These are phyloP conservation scores for Penicillium atrosanguineum DNA, from an alignment of 495 filamentous ascomycete species.

Conservation along the genomic window DNA sequence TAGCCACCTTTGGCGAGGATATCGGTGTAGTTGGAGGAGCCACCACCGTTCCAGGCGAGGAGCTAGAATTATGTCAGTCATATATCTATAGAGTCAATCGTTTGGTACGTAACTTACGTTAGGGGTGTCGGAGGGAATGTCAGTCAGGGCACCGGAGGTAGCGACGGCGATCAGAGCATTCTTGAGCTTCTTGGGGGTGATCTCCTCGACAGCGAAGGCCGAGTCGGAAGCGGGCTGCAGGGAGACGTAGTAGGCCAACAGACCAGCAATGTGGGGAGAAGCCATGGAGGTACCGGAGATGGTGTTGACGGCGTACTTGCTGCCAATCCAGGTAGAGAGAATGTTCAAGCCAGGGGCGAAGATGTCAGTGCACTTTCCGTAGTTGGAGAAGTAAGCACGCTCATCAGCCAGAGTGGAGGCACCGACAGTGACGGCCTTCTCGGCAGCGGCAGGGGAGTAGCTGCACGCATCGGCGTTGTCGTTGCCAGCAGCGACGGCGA, in stretches of 20 bases:
- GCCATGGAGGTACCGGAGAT: constrained; percentile 99
- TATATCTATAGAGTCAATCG: neutral
- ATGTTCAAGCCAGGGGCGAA: constrained; percentile 98
- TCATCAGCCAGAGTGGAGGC: constrained; percentile 90
- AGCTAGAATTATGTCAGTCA: constrained; percentile 55
- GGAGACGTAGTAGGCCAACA: constrained; percentile 96
- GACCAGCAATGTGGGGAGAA: constrained; percentile 93
- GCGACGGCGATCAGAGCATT: constrained; percentile 77
- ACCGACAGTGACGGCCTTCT: constrained; percentile 93
- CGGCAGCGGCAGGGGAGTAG: constrained; percentile 96
- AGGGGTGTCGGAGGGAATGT: constrained; percentile 80
- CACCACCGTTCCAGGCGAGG: constrained; percentile 99
- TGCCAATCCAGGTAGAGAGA: constrained; percentile 95
- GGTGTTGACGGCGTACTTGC: constrained; percentile 90
- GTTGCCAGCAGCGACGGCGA: constrained; percentile 97
- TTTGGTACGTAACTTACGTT: constrained; percentile 54
- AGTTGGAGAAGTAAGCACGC: constrained; percentile 99
- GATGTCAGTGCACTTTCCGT: constrained; percentile 98
- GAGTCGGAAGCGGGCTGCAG: constrained; percentile 88
- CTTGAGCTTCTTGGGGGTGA: constrained; percentile 96
- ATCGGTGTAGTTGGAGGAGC: constrained; percentile 80
- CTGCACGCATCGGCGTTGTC: constrained; percentile 98
- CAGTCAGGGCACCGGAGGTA: constrained; percentile 73
- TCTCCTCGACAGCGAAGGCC: constrained; percentile 79
- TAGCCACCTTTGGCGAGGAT: constrained; percentile 69